phyloP scores from a whole-genome alignment of 371 early-diverging fungal species.

The Apophysomyces trapeziformis region DNA sequence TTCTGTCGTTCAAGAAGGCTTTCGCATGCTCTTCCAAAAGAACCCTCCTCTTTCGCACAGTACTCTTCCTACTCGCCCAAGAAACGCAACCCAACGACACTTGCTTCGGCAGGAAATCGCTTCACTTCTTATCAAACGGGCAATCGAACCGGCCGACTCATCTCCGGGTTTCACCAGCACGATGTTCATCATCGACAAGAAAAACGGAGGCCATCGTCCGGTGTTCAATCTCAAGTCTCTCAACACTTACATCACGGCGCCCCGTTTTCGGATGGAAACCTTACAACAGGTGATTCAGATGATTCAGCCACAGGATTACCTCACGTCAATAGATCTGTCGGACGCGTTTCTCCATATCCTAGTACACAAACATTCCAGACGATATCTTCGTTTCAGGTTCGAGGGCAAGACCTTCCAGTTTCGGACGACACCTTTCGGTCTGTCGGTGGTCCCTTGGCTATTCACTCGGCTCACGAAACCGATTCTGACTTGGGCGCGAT shows the following conservation, averaged over 20 bases:
- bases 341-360: slow-evolving; percentile 23
- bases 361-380: slow-evolving; percentile 2
- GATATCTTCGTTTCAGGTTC: slow-evolving; percentile 32
- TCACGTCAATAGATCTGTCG: slow-evolving; percentile 20
- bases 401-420: slow-evolving; percentile 26
- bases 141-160: too few relatives aligned
- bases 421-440: slow-evolving; percentile 36
- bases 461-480: slow-evolving; percentile 39
- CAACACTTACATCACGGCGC: slow-evolving; percentile 21
- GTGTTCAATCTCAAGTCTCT: slow-evolving; percentile 32
- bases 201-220: slow-evolving; percentile 26
- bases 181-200: slow-evolving; percentile 31
- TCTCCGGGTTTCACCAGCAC: slow-evolving; percentile 20
- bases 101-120: too few relatives aligned
- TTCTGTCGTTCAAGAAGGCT: too few relatives aligned
- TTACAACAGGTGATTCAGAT: slow-evolving; percentile 16
- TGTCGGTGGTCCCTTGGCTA: slow-evolving; percentile 34
- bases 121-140: too few relatives aligned
- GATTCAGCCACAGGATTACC: slow-evolving; percentile 28
- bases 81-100: too few relatives aligned
- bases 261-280: slow-evolving; percentile 36
- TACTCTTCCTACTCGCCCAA: too few relatives aligned
- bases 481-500: slow-evolving; percentile 31
- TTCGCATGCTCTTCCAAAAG: too few relatives aligned
- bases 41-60: too few relatives aligned